phyloP scores from a whole-genome alignment of 2,329 filamentous ascomycete species.

The Pezicula carpinea region DNA sequence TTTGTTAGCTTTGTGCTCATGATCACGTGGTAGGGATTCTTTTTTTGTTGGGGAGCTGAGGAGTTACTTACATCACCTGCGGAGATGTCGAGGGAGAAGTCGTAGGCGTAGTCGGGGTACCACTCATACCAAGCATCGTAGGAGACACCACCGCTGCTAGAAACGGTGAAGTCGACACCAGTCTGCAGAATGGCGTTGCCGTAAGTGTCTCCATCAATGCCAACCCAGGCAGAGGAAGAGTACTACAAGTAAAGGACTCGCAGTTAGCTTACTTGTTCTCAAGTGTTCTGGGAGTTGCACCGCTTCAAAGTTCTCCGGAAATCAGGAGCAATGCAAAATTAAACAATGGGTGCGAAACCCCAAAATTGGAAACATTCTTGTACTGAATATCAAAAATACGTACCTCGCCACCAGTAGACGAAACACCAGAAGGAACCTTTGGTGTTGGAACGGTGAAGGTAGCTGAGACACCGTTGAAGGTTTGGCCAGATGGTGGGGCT shows the following conservation, averaged over 20 bases:
- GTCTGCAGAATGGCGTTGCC: slow-evolving; percentile 47
- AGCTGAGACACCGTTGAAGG: slow-evolving; percentile 31
- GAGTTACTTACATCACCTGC: slow-evolving; percentile 32
- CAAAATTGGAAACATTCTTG: too few relatives aligned
- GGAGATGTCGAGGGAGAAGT: slow-evolving; percentile 32
- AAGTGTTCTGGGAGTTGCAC: too few relatives aligned
- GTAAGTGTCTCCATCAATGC: slow-evolving; percentile 55
- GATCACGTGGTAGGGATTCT: background rate
- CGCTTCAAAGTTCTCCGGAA: too few relatives aligned
- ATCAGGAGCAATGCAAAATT: too few relatives aligned
- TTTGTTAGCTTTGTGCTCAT: slow-evolving; percentile 31
- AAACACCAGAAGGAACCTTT: background rate
- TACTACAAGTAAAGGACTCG: background rate
- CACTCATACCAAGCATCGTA: slow-evolving; percentile 56
- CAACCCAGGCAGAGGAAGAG: slow-evolving; percentile 49
- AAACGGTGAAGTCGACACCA: slow-evolving; percentile 45
- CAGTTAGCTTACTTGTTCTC: too few relatives aligned
- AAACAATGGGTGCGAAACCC: too few relatives aligned
- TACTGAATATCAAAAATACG: too few relatives aligned
- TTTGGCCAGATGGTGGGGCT: slow-evolving; percentile 17
- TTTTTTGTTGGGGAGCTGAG: background rate
- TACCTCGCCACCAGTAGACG: background rate
- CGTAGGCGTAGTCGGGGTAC: slow-evolving; percentile 40
- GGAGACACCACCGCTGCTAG: slow-evolving; percentile 28
- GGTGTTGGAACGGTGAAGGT: slow-evolving; percentile 32